phyloP scores from a whole-genome alignment of 2,329 filamentous ascomycete species.

The Cryphonectria japonica region DNA sequence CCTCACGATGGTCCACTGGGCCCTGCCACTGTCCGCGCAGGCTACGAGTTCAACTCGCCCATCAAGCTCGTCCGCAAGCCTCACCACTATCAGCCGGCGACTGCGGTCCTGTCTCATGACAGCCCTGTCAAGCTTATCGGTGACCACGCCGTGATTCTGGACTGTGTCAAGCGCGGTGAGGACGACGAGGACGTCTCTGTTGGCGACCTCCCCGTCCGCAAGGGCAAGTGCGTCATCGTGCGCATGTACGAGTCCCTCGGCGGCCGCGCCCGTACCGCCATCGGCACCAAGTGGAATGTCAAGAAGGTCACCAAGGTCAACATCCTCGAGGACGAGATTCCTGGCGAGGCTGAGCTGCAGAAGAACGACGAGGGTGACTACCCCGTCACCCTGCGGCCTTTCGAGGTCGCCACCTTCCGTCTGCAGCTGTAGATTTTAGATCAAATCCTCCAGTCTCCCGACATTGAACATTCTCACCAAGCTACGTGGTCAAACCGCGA shows the following conservation, averaged over 20 bases:
- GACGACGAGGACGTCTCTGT: constrained; percentile 76
- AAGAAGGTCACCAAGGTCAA: constrained; percentile 83
- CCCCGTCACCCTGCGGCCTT: constrained; percentile 70
- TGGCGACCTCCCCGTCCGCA: constrained; percentile 64
- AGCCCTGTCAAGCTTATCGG: constrained; percentile 69
- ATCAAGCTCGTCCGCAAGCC: constrained; percentile 58
- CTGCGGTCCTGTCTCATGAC: constrained; percentile 34
- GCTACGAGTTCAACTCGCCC: constrained; percentile 89
- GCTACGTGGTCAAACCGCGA: background rate
- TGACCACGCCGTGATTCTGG: constrained; percentile 72
- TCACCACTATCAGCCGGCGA: constrained; percentile 22
- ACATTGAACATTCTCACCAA: background rate
- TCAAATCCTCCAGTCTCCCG: too few species aligned
- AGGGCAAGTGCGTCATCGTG: constrained; percentile 79
- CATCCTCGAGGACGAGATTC: constrained; percentile 72
- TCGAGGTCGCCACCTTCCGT: constrained; percentile 84
- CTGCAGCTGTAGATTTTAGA: constrained; percentile 51
- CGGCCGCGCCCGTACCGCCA: constrained; percentile 73
- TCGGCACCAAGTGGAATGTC: constrained; percentile 71
- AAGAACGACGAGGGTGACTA: constrained; percentile 55
- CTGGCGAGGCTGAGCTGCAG: constrained; percentile 66
- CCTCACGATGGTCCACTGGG: constrained; percentile 78
- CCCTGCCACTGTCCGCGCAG: constrained; percentile 76
- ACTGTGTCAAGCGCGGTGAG: constrained; percentile 92
- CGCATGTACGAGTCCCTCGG: constrained; percentile 89